Base-by-base conservation (phyloP, 1,284 basidiomycete genomes). In the Termitomyces sp. region DNA sequence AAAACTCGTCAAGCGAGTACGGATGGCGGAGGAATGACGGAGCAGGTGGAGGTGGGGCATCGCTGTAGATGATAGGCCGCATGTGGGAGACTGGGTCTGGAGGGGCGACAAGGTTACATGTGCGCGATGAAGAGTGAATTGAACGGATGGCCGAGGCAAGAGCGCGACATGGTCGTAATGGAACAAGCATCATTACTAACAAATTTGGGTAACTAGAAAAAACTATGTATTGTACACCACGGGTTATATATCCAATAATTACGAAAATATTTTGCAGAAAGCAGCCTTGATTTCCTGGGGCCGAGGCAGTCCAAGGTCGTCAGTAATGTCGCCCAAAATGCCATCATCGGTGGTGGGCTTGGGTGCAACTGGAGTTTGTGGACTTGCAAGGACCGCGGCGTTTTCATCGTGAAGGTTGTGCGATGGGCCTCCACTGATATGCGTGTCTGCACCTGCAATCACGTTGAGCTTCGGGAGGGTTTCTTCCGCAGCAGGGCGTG, bases 41-140 rank as follows among this genome's bases (percentile, higher is more conserved):
- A 12, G 66, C 67, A 5, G 71, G 67, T 24, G 64, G 66, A 10
- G 69, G 61, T 15, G 67, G 70, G 44, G 67, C 73, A 62, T 86
- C 80, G 62, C 84, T 81, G 70, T 90, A 90, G 42, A 90, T 74
- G 56, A 89, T 75, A 3, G 89, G 88, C 3, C 89, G 82, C 52
- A 91, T 72, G 71, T 91, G 80, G n/a, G 88, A 90, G 52, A 88
- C 65, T 6, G 86, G 84, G 65, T 91, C 79, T 33, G 86, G 83
- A 38, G 86, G 86, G 2, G 85, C 88, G 40, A 90, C 77, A 19
- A 84, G 77, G 66, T 84, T 73, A 40, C 64, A 62, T 8, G 68
- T 59, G 17, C 59, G 43, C 24, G 66, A 42, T 2, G 81, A 77
- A 12, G 67, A 61, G 60, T 81, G 78, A 17, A 86, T 53, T 1